Base-by-base conservation (phyloP, 2,329 filamentous ascomycete species). In the Cercospora nicotianae region DNA sequence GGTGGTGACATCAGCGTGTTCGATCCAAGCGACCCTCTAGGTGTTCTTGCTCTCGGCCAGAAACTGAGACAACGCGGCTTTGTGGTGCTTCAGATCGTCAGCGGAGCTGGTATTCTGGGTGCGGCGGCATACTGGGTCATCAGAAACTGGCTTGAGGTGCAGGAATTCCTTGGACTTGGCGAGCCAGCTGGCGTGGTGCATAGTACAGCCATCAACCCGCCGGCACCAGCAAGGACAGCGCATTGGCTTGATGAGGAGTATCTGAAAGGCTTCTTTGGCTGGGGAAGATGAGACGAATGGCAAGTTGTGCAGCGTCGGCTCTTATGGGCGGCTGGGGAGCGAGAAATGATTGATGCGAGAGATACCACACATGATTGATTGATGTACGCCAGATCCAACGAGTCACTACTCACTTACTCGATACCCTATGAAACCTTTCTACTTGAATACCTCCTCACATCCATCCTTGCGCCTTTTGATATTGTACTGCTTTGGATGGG, bases 21-120 rank as follows among this genome's bases (percentile, higher is more conserved):
- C 59, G 83, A 84, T 72, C 84, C 88, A 36, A 86, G 91, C 67
- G 94, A 97, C 77, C 94, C 94, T 0, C 83, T 97, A 0, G 93
- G 93, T 0, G 78, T 97, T 39, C 83, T 96, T 62, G 85, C 89
- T 69, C 85, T 93, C 70, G 87, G 87, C 2, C 77, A 79, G 57
- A 61, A 64, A 0, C 72, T 96, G 45, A 88, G 86, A 72, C 84
- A 85, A 55, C 86, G 85, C 57, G 87, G 91, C 0, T 89, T 89
- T 82, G 79, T 90, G 58, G 85, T 91, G 0, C 81, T 96, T 42
- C 91, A 94, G 77, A 82, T 96, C 5, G 79, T 94, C 23, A 91
- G 92, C 13, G 88, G 91, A 62, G 83, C 93, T 63, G 89, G 93
- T 0, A 81, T 95, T 30, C 77, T 96, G 3, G 91, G 92, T 3